Base-by-base conservation (phyloP, 441 rosid species). In the Arabidopsis hybrid region DNA sequence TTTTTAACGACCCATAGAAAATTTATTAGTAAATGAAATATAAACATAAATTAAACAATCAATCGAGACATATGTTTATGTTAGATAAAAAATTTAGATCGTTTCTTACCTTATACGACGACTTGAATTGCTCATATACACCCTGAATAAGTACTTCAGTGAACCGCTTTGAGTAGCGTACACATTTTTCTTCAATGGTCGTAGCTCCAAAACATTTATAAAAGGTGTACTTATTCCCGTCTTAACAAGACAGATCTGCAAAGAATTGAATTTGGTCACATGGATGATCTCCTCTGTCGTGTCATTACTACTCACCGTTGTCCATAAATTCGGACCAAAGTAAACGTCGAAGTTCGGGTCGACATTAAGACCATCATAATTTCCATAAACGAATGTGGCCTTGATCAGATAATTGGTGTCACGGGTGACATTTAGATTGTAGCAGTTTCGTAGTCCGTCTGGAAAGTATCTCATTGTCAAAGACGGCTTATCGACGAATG, bases 161-260 rank as follows among this genome's bases (percentile, higher is more conserved):
- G 89, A 80, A 53, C 84, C 84, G 7, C 78, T 55, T 67, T 71
- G 40, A 18, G 83, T 79, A 2, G 16, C 29, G 13, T 85, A 89
- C 8, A 50, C 40, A 11, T 4, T 38, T 62, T 35, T 80, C 31
- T 12, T 56, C 75, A 87, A 8, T 8, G 62, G 83, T 67, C 94
- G 83, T 5, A 89, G 43, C 62, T 87, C 94, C 55, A 87, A 67
- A 11, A 68, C 38, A 12, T 90, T 87, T 17, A 89, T 85, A 34
- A 82, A 82, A 34, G 94, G 94, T 12, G 78, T 65, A 14, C 85
- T 86, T 0, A n/a, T 53, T 2, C 82, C 87, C 0, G 79, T 80
- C 62, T 85, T 79, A 17, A 76, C 86, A 13, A 85, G 85, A 66
- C 93, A 89, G 8, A 85, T 57, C 46, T 79, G 65, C 14, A 81